Evolutionary conservation across 208 protist genomes (phyloP).

Genomic region (Crithidia expoeki): DNA sequence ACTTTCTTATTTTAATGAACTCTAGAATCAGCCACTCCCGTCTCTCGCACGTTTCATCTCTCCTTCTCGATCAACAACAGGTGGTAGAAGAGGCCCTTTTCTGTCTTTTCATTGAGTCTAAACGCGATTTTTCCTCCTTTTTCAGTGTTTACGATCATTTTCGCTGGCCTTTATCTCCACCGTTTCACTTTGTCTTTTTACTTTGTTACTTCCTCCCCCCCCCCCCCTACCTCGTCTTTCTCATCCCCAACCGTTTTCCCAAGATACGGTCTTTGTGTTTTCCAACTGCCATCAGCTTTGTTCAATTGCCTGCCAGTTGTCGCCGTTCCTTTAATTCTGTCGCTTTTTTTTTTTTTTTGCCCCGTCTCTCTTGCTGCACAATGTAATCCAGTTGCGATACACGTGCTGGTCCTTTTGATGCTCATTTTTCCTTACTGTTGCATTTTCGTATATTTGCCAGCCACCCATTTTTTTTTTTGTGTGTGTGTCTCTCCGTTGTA

Average conservation of each 20-base stretch:
- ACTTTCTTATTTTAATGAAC: background rate
- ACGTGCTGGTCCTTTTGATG: too few species aligned
- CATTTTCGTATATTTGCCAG: background rate
- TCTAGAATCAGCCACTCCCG: too few species aligned
- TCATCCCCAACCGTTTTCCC: background rate
- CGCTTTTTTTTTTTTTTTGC: conserved; percentile 15
- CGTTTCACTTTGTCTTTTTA: conserved; percentile 18
- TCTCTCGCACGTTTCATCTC: too few species aligned
- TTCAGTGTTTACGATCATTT: background rate
- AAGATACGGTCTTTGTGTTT: conserved; percentile 1
- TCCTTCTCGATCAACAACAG: background rate
- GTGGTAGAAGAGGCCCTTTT: background rate
- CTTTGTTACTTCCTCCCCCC: background rate
- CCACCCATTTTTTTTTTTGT: conserved; percentile 4
- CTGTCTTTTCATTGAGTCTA: background rate
- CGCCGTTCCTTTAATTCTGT: conserved; percentile 14
- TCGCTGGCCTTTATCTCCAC: background rate
- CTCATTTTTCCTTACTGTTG: too few species aligned
- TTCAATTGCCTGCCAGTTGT: too few species aligned
- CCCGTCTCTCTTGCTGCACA: background rate
- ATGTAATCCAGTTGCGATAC: too few species aligned
- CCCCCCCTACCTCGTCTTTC: background rate
- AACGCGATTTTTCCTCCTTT: too few species aligned
- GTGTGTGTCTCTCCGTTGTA: background rate
- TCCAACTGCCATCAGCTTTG: conserved; percentile 1